phyloP scores from a whole-genome alignment of 768 basidiomycete species.

The Boletus subparvulus region DNA sequence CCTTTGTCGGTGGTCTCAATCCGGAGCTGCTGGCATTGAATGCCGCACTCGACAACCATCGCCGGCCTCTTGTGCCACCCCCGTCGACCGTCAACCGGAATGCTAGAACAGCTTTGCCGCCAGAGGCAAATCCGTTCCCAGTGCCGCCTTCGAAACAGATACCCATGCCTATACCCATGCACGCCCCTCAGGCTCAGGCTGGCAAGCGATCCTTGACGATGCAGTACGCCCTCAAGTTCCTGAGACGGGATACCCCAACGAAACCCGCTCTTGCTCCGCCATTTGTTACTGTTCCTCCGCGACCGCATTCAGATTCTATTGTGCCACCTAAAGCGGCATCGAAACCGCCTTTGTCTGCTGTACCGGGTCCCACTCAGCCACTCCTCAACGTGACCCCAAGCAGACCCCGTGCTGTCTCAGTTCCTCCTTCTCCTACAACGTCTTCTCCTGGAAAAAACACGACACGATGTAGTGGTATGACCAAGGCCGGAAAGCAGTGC shows the following conservation, averaged over 20 bases:
- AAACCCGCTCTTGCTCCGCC: conserved; percentile 15
- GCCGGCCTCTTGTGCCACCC: not conserved
- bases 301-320: too few species aligned
- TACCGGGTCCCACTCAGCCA: not conserved
- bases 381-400: conserved; percentile 6
- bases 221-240: conserved; percentile 23
- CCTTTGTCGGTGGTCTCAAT: too few species aligned
- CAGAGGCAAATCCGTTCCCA: not conserved
- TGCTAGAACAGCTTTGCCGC: not conserved
- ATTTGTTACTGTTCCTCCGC: too few species aligned
- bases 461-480: conserved; percentile 61
- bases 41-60: conserved; percentile 4
- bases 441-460: conserved; percentile 19
- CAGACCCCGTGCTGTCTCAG: conserved; percentile 23
- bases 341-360: too few species aligned
- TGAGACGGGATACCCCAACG: not conserved
- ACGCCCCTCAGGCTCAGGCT: conserved; percentile 21
- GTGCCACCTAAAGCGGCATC: not conserved
- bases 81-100: conserved; percentile 6
- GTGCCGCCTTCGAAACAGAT: conserved; percentile 14
- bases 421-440: conserved; percentile 16
- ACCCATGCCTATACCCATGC: conserved; percentile 30
- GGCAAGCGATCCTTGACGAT: conserved; percentile 19
- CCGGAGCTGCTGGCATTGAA: not conserved
- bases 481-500: conserved; percentile 65